phyloP scores from a whole-genome alignment of 441 rosid genomes.

The Erysimum cheiri region DNA sequence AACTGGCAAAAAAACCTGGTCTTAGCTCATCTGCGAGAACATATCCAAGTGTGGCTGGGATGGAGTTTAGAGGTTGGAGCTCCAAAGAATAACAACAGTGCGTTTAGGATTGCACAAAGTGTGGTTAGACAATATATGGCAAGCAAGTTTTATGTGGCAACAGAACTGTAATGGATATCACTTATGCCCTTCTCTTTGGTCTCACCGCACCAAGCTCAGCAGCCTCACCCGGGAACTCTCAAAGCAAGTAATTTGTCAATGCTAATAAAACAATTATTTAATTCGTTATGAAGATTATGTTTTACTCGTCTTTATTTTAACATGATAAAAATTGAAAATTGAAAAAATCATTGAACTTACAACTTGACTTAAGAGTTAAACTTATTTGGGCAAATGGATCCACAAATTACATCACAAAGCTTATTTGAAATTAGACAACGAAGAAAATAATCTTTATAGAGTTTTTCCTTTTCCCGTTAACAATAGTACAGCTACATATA shows the following conservation, averaged over 20 bases:
- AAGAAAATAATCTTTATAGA: background rate
- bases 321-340: no score
- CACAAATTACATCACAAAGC: background rate
- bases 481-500: conserved; percentile 13
- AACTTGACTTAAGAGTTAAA: background rate
- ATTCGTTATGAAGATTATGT: no score
- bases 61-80: no score
- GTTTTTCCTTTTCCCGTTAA: conserved; percentile 1
- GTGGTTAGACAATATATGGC: no score
- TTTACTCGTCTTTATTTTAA: background rate
- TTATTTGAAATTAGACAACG: conserved; percentile 14
- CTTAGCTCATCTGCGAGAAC: no score
- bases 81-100: no score
- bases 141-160: no score
- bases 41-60: no score
- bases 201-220: background rate
- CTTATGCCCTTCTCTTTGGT: background rate
- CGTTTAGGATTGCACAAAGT: no score
- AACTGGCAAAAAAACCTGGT: no score
- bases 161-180: no score
- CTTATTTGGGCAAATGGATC: conserved; percentile 8
- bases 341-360: background rate
- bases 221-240: background rate
- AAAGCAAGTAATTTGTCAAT: background rate
- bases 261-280: no score